These are phyloP conservation scores for Zizania latifolia DNA, from an alignment of 176 grass and related monocot species.

Conservation along the genomic window DNA sequence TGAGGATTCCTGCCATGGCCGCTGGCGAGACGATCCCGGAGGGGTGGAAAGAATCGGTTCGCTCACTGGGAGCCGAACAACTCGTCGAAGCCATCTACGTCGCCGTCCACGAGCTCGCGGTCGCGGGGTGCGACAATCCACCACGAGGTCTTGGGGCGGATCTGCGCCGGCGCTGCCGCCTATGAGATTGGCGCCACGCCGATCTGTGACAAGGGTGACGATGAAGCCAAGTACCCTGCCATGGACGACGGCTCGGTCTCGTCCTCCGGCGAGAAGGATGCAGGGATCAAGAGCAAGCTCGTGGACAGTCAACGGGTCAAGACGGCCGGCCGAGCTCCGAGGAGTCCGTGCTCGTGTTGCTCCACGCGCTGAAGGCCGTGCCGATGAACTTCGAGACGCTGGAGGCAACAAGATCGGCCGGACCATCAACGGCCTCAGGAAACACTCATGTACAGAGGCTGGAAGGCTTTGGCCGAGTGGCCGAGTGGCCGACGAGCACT, in stretches of 20 bases:
- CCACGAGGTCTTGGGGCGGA: background rate
- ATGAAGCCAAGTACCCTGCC: background rate
- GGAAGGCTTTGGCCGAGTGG: background rate
- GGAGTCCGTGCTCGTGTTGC: background rate
- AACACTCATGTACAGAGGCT: background rate
- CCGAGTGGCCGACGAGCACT: background rate
- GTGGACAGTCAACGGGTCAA: too few species aligned
- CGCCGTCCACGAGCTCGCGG: background rate
- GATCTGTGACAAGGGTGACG: too few species aligned
- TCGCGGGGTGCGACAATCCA: background rate
- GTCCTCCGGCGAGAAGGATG: too few species aligned
- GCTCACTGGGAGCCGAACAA: background rate
- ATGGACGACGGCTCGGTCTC: background rate
- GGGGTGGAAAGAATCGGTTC: too few species aligned
- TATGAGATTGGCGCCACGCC: too few species aligned
- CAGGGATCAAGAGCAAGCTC: too few species aligned
- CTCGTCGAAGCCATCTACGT: background rate
- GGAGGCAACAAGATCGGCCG: slow-evolving; percentile 15
- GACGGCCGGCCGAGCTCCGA: background rate
- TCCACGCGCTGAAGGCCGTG: slow-evolving; percentile 6
- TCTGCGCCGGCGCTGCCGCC: too few species aligned
- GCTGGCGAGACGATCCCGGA: too few species aligned
- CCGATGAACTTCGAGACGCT: slow-evolving; percentile 9
- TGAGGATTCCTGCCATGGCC: too few species aligned
- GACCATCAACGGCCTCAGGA: background rate